Conservation (phyloP, 2,329 filamentous ascomycete genomes). For the Cladosporium sp. region DNA sequence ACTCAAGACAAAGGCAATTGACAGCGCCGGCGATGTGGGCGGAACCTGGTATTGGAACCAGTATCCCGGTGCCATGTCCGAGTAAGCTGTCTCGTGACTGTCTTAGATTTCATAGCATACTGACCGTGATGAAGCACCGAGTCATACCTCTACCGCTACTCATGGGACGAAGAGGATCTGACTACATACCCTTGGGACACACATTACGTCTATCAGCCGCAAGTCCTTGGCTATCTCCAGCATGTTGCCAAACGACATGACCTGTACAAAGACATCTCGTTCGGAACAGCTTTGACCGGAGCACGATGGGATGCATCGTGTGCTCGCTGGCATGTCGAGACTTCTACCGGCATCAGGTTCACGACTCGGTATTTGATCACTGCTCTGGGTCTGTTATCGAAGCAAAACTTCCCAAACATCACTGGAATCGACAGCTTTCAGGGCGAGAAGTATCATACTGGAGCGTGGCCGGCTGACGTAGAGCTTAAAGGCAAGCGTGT, state of each 20-base stretch:
- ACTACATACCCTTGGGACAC: constrained; percentile 30
- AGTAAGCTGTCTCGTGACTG: constrained; percentile 19
- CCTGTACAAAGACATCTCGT: constrained; percentile 34
- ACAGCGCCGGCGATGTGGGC: constrained; percentile 25
- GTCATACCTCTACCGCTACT: constrained; percentile 21
- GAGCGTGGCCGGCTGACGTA: constrained; percentile 26
- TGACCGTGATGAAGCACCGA: constrained; percentile 18
- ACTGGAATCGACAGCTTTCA: constrained; percentile 29
- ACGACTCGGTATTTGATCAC: constrained; percentile 29
- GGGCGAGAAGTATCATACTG: constrained; percentile 31
- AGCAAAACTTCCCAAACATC: constrained; percentile 31
- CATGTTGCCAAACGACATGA: constrained; percentile 30
- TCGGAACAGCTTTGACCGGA: constrained; percentile 33
- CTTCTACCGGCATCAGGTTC: constrained; percentile 20
- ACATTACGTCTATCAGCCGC: constrained; percentile 31
- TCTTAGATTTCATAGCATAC: constrained; percentile 37
- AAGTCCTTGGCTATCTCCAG: constrained; percentile 31
- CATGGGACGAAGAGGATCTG: constrained; percentile 27
- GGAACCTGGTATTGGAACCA: constrained; percentile 27
- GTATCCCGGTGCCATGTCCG: constrained; percentile 27
- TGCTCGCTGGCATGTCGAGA: constrained; percentile 27
- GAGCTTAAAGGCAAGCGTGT: constrained; percentile 28
- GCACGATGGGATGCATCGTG: constrained; percentile 30
- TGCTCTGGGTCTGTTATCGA: constrained; percentile 30
- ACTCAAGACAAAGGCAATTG: constrained; percentile 22